Evolutionary conservation across 139 green algal genomes (phyloP), one percentile per base, ranked within the genome.

Genomic region (Axilococcus clingmanii): DNA sequence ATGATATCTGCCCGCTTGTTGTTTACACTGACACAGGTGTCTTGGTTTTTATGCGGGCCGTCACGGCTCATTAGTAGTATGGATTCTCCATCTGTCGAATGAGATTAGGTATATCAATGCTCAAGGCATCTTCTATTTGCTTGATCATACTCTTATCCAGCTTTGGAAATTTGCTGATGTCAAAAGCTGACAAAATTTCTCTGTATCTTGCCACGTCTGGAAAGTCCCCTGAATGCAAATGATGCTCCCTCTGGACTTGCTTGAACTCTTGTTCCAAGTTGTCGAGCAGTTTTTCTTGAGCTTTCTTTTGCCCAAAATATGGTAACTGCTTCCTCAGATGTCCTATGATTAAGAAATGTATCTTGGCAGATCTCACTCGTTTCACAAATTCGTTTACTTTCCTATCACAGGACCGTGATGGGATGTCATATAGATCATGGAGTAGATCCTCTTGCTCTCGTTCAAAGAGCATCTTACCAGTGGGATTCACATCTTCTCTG

Each of bases 321-420:
- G 91, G 89, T 77, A 98, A 87, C 70, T 85, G 59, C 47, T 84
- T 83, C 37, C 76, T 61, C 42, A 96, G 68, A 71, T 89, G 69
- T 19, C 65, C 68, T 27, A 95, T 81, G 40, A 98, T 83, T 19
- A 93, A 69, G 35, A 87, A 79, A 72, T 98, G 93, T 52, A 96
- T 96, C 47, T 79, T 81, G 56, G 72, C 72, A 2, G 91, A 81
- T 28, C 89, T 63, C 48, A 95, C 79, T 15, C 91, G 71, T 75
- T 98, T 98, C 12, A 97, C 89, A 74, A 98, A 98, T 72, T 98
- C 91, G 61, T 96, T 97, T 33, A 98, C 81, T 64, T 91, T 89
- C 8, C 85, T 53, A 66, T 92, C 85, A 58, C 75, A 85, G 9
- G 57, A 72, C 42, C 79, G 69, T 44, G 70, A 55, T n/a, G 85